phyloP scores from a whole-genome alignment of 345 rosid genomes.

The Salix caprea region DNA sequence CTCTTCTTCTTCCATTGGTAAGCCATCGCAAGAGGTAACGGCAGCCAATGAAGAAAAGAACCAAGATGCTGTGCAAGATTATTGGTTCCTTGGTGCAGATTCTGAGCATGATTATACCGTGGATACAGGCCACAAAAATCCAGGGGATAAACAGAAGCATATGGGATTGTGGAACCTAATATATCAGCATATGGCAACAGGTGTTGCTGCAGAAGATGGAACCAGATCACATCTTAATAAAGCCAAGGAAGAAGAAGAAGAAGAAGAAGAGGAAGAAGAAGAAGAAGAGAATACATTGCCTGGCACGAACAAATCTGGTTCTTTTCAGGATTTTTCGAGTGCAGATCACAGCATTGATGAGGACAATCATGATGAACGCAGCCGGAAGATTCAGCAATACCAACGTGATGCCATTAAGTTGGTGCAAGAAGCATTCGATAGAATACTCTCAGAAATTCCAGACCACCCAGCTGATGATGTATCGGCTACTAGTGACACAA shows the following conservation, averaged over 20 bases:
- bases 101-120: constrained; percentile 7
- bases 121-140: constrained; percentile 18
- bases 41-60: constrained; percentile 16
- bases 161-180: constrained; percentile 63
- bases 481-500: constrained; percentile 30
- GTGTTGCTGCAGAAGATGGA: constrained; percentile 40
- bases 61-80: constrained; percentile 13
- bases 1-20: constrained; percentile 2
- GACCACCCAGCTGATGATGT: constrained; percentile 56
- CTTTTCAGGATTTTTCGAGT: constrained; percentile 16
- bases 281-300: constrained; percentile 8
- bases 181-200: constrained; percentile 71
- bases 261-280: constrained; percentile 11
- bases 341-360: constrained; percentile 10
- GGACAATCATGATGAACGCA: constrained; percentile 30
- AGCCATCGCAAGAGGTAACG: constrained; percentile 14
- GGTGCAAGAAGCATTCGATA: constrained; percentile 76
- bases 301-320: constrained; percentile 10
- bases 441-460: constrained; percentile 69
- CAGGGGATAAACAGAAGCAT: constrained; percentile 47
- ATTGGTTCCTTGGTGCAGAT: constrained; percentile 8
- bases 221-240: constrained; percentile 24
- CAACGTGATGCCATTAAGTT: constrained; percentile 57
- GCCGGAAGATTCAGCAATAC: constrained; percentile 33
- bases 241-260: constrained; percentile 23